phyloP scores from a whole-genome alignment of 108 stramenopile genomes.

The Epithemia pelagica region DNA sequence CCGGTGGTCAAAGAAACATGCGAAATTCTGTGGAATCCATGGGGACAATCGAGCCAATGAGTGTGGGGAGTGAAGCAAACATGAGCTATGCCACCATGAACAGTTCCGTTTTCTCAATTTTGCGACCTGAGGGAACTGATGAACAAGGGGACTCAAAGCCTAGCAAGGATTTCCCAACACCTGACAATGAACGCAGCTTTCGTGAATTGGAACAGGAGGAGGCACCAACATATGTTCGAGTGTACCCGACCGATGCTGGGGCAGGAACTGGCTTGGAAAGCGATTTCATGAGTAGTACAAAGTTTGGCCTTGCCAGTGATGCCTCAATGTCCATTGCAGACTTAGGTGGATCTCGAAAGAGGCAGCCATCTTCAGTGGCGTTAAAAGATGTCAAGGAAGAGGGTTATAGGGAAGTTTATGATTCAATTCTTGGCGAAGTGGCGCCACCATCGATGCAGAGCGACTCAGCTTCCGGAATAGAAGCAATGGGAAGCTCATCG shows the following conservation, averaged over 20 bases:
- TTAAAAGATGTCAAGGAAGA: not conserved
- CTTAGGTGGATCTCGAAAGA: not conserved
- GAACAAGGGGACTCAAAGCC: not conserved
- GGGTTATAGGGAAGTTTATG: not conserved
- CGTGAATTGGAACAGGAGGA: not conserved
- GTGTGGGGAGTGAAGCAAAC: constrained; percentile 1
- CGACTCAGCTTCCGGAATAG: not conserved
- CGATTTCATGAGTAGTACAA: not conserved
- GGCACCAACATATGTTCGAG: not conserved
- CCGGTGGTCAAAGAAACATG: constrained; percentile 1
- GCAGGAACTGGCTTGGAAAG: not conserved
- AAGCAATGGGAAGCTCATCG: constrained; percentile 1
- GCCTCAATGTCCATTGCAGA: not conserved
- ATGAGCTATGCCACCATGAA: constrained; percentile 14
- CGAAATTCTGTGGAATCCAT: constrained; percentile 10
- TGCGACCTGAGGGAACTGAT: constrained; percentile 1
- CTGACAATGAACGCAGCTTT: not conserved
- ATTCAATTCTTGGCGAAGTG: not conserved
- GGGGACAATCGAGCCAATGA: constrained; percentile 16
- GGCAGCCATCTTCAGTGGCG: not conserved
- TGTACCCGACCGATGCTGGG: not conserved
- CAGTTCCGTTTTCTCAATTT: constrained; percentile 9
- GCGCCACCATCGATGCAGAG: not conserved
- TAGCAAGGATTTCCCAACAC: not conserved
- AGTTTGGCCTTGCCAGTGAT: not conserved